Evolutionary conservation across 2,329 filamentous ascomycete genomes (phyloP), one percentile per base, ranked within the genome.

Genomic region (Fonsecaea nubica): DNA sequence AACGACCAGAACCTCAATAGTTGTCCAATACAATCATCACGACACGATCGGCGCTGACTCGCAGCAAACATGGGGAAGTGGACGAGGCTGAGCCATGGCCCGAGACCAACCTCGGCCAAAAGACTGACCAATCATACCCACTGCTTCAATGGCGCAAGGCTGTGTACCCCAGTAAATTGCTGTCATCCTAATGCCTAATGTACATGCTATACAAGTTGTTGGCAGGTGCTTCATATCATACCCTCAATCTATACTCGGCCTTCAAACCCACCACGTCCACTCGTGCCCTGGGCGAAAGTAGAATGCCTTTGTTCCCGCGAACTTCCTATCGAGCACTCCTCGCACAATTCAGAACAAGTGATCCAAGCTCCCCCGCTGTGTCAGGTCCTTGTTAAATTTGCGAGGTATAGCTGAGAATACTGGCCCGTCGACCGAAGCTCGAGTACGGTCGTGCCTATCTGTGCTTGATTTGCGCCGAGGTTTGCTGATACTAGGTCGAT

Each of bases 281-380:
- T 12, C 21, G 2, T 50, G 45, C 45, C 18, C 1, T 50, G 9
- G 25, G 18, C 18, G 53, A 55, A 35, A 55, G 30, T 18, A 7
- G 7, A 55, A 55, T 33, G 33, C 3, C 10, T 13, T 18, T 13
- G 10, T 50, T 50, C 45, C 45, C 10, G 18, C 45, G 9, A 50
- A 50, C 18, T 25, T 12, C 21, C 18, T 21, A 30, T 50, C 21
- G 25, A 30, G 30, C 8, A 8, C 18, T 6, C 38, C 12, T 6
- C n/a, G n/a, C 30, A n/a, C 25, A 12, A 10, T 21, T 68, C 63
- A 68, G 18, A 68, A 68, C 8, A 68, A 42, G 21, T 40, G 66
- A 48, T 68, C 66, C 53, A 68, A 48, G 40, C 66, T 68, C 32
- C 42, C 36, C 57, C 63, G 18, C 13, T 63, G 58, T 7, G 21